Evolutionary conservation across 2,329 filamentous ascomycete genomes (phyloP).

Genomic region (Pseudogymnoascus sp.): DNA sequence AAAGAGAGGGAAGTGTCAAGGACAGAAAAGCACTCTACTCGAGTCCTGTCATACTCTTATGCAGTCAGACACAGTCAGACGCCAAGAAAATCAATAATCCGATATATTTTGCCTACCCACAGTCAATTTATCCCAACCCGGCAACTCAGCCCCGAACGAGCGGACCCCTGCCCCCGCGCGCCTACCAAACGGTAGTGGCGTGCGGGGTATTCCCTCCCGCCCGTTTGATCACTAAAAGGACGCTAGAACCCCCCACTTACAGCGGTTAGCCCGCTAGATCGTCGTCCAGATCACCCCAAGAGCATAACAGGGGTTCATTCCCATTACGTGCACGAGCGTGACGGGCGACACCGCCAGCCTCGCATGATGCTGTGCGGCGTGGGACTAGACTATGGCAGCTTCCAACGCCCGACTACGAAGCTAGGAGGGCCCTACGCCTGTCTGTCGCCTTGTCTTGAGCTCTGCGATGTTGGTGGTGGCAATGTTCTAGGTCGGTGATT

Average conservation of each 20-base stretch:
- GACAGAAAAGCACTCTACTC: background rate
- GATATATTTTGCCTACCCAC: background rate
- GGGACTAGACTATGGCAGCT: background rate
- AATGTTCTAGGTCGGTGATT: background rate
- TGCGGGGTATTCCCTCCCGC: background rate
- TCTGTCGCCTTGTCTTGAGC: background rate
- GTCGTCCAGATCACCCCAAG: background rate
- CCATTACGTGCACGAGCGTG: background rate
- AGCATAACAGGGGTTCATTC: background rate
- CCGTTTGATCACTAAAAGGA: background rate
- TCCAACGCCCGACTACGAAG: background rate
- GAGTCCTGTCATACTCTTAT: background rate
- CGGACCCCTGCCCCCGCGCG: background rate
- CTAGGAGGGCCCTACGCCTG: background rate
- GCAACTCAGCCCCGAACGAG: background rate
- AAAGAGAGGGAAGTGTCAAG: background rate
- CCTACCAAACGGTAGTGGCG: background rate
- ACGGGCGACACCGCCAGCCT: background rate
- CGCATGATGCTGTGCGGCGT: background rate
- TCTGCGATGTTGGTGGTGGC: background rate
- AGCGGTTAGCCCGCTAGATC: background rate
- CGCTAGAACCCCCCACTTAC: background rate
- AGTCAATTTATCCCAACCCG: background rate
- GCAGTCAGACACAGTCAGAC: constrained; percentile 2
- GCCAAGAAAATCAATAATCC: background rate